Evolutionary conservation across 176 grass and related monocot genomes (phyloP), one percentile per base, ranked within the genome.

Genomic region (Pontederia crassipes): DNA sequence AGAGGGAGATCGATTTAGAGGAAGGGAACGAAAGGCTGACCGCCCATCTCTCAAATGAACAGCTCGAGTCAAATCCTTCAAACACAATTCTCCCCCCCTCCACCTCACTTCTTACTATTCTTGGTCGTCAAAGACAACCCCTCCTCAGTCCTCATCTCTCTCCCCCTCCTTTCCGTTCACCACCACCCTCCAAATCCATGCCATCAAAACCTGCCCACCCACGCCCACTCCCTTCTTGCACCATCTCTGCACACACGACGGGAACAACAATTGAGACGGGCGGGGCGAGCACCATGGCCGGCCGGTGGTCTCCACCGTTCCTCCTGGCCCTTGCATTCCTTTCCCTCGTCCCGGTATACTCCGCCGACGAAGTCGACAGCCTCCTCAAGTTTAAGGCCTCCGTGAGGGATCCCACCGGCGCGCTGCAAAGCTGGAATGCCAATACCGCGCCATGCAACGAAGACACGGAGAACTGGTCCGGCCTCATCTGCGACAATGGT

Each of bases 301-400:
- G 54, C 48, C 71, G 46, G 69, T 57, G 27, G 46, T 32, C 57
- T 58, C 69, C 12, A 14, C 69, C 47, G 46, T 24, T 72, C 69
- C 2, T 60, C 57, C 9, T 60, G 35, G 10, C 45, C 9, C 3
- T 60, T 4, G 8, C 55, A 35, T 13, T 73, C 50, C 17, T 74
- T 8, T 28, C 17, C 13, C 0, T 60, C 35, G 24, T 15, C 20
- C 59, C 59, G 26, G 49, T 16, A 12, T 0, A 17, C 14, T 55
- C 52, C 11, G 4, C 14, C 4, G 28, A 17, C 11, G 79, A 78
- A 16, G 66, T 76, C 46, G 71, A 81, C 65, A 56, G 64, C 51
- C 90, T 95, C 45, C 82, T 95, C 56, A 53, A 72, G 62, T 70
- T 95, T 75, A 95, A 84, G 75, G 16, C 55, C 32, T 68, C 66